A percentile compares a stretch with the other conserved stretches of the same genome.
These are phyloP conservation scores for Selaginella tamariscina DNA, from an alignment of 75 land plant species.

Conservation along the genomic window DNA sequence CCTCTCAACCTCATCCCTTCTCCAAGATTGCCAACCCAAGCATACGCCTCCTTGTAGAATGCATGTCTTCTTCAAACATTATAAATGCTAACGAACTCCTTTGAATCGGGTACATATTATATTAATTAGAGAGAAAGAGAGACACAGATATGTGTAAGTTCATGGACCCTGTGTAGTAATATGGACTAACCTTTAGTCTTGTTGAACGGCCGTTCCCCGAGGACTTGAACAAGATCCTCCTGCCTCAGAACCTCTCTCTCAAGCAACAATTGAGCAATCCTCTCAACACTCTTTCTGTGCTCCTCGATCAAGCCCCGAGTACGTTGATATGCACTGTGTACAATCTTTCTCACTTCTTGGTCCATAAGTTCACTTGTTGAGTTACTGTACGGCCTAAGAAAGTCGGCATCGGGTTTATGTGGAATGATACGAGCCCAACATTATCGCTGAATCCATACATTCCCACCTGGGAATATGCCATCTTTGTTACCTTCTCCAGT, in stretches of 20 bases:
- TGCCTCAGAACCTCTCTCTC: not conserved
- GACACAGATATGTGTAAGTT: too few relatives aligned
- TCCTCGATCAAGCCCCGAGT: not conserved
- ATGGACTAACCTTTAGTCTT: too few relatives aligned
- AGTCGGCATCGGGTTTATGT: not conserved
- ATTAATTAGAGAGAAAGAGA: too few relatives aligned
- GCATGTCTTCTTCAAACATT: too few relatives aligned
- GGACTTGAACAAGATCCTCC: not conserved
- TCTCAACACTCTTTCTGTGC: not conserved
- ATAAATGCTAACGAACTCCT: too few relatives aligned
- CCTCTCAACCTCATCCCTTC: slow-evolving; percentile 41
- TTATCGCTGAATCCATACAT: not conserved
- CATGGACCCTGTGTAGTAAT: too few relatives aligned
- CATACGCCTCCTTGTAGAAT: too few relatives aligned
- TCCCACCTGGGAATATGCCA: not conserved
- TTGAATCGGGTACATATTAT: too few relatives aligned
- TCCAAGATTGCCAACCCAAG: too few relatives aligned
- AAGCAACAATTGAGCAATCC: not conserved
- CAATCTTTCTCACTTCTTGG: not conserved
- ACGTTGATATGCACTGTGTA: not conserved
- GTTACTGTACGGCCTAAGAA: not conserved
- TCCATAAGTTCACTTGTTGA: not conserved
- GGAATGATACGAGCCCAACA: not conserved
- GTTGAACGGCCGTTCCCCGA: not conserved
- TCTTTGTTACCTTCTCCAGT: slow-evolving; percentile 5